Base-by-base conservation (phyloP, 495 filamentous ascomycete species). In the Clohesyomyces aquaticus region DNA sequence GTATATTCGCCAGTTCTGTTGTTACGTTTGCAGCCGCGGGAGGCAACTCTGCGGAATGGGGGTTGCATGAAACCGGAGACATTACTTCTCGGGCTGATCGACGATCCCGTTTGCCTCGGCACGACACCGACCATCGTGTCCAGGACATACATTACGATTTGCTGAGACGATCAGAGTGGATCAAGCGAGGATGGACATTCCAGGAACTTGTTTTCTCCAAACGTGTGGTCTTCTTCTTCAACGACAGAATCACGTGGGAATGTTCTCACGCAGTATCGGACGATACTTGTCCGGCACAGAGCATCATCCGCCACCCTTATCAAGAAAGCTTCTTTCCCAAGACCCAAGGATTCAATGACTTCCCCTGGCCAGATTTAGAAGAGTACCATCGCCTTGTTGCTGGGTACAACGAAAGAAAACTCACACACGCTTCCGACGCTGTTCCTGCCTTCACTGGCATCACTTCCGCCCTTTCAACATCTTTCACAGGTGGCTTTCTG, bases 151-250 rank as follows among this genome's bases (percentile, higher is more conserved):
- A 12, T 9, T n/a, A 23, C 23, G 55, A 59, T 22, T 4, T 18
- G 3, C n/a, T 41, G 19, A 18, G 16, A 21, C 3, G n/a, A 16
- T n/a, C n/a, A 3, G 55, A 18, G n/a, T 22, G 19, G 19, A n/a
- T 3, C 35, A 45, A 23, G 11, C 4, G 55, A 19, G 55, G 35
- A 3, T 58, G 55, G 55, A 58, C 55, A 22, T 46, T 58, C 55
- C 55, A 58, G 27, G 55, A 58, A 38, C 32, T 38, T 6, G 32
- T 38, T 14, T 38, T 38, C 32, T 38, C 32, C 32, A 55, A 23
- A 14, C 28, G 16, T 55, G 19, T 35, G 21, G 3, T 55, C 52
- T 35, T 35, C 26, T 55, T 55, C 22, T 26, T 16, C 9, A n/a
- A 35, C 28, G 28, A 22, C 21, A 55, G 16, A 14, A 32, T 55